These are phyloP conservation scores for Houttuynia cordata DNA, from an alignment of 164 flowering plant genomes.

Conservation along the genomic window DNA sequence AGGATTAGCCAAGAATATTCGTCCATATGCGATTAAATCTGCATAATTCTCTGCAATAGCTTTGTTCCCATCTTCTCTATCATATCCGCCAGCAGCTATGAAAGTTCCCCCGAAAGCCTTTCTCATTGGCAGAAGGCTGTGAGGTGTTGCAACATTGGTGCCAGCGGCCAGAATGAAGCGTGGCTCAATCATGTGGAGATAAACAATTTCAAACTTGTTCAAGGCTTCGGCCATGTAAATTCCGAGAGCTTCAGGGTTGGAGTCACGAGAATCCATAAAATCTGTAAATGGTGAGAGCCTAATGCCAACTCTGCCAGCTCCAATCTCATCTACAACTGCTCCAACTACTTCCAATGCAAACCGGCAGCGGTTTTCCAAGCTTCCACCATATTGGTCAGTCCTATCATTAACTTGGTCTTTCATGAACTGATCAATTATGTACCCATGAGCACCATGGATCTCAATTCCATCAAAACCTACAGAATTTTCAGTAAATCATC, in stretches of 20 bases:
- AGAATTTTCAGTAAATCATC: neutral
- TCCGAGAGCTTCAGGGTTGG: conserved; percentile 22
- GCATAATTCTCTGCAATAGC: conserved; percentile 13
- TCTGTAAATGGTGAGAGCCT: conserved; percentile 23
- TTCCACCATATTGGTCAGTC: conserved; percentile 49
- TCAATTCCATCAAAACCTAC: conserved; percentile 49
- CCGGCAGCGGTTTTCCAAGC: conserved; percentile 40
- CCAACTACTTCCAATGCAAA: conserved; percentile 42
- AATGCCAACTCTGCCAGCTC: conserved; percentile 31
- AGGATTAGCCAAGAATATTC: conserved; percentile 23
- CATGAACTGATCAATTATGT: conserved; percentile 51
- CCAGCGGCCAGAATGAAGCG: conserved; percentile 14
- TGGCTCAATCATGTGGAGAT: conserved; percentile 25
- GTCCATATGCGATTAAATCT: conserved; percentile 23
- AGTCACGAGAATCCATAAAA: conserved; percentile 16
- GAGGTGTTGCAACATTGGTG: conserved; percentile 2
- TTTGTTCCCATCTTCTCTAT: conserved; percentile 19
- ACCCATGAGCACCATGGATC: conserved; percentile 56
- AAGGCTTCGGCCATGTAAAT: conserved; percentile 21
- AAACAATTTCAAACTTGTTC: conserved; percentile 14
- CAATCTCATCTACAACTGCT: conserved; percentile 43
- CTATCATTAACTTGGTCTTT: conserved; percentile 51
- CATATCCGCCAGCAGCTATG: conserved; percentile 20
- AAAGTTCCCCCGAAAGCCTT: conserved; percentile 19
- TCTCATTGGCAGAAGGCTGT: conserved; percentile 19